These are phyloP conservation scores for Wickerhamomyces chambardii DNA, from an alignment of 805 yeast genomes.

Conservation along the genomic window DNA sequence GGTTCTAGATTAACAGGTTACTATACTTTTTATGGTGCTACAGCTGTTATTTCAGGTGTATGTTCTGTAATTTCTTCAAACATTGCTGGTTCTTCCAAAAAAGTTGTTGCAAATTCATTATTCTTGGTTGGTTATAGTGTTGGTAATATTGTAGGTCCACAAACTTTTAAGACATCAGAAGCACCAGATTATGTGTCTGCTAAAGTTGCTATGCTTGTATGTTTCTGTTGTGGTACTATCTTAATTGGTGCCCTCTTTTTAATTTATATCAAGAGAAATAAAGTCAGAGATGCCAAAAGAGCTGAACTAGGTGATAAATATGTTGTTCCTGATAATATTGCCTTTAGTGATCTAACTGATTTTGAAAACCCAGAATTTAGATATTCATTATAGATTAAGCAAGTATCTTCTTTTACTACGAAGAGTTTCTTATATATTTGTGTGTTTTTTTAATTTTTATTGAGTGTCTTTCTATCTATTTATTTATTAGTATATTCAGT, in stretches of 20 bases:
- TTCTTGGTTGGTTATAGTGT: constrained; percentile 57
- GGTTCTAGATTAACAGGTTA: constrained; percentile 16
- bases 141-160: constrained; percentile 72
- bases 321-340: constrained; percentile 22
- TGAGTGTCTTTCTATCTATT: too few species aligned
- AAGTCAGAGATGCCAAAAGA: constrained; percentile 26
- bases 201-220: constrained; percentile 39
- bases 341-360: constrained; percentile 38
- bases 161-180: constrained; percentile 47
- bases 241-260: constrained; percentile 20
- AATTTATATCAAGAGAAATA: constrained; percentile 29
- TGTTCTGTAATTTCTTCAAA: constrained; percentile 31
- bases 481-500: too few species aligned
- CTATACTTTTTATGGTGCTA: constrained; percentile 24
- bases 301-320: constrained; percentile 17
- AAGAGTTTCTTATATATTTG: constrained; percentile 2
- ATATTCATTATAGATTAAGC: constrained; percentile 19
- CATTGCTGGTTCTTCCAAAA: constrained; percentile 68
- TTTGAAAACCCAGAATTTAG: constrained; percentile 29
- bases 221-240: constrained; percentile 31
- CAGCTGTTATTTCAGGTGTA: constrained; percentile 25
- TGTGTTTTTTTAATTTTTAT: too few species aligned
- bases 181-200: constrained; percentile 54
- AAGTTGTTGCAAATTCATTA: constrained; percentile 48
- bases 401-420: too few species aligned